These are phyloP conservation scores for Rhynchospora pubera DNA, from an alignment of 176 grass and related monocot species.

Conservation along the genomic window DNA sequence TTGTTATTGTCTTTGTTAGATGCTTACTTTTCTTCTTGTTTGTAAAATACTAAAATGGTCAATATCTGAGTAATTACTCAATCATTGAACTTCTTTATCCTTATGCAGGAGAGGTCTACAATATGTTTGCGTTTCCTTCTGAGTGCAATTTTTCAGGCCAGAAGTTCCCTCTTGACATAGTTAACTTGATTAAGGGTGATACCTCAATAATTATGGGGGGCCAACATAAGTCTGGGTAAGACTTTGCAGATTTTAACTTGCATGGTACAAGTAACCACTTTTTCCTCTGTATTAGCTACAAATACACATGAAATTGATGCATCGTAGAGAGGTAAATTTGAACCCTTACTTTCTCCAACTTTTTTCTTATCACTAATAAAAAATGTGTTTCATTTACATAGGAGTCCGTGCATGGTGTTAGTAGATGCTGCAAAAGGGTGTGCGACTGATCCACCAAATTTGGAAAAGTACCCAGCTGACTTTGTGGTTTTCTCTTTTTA, in stretches of 20 bases:
- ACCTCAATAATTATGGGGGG: constrained; percentile 23
- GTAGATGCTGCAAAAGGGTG: constrained; percentile 99
- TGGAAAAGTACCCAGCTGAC: constrained; percentile 65
- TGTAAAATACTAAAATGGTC: not conserved
- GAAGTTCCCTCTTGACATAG: constrained; percentile 69
- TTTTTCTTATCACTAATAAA: not conserved
- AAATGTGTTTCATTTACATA: constrained; percentile 9
- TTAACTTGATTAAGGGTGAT: constrained; percentile 64
- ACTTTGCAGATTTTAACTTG: not conserved
- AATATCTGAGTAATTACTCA: not conserved
- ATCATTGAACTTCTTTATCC: not conserved
- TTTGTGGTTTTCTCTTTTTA: constrained; percentile 97
- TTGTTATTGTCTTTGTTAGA: not conserved
- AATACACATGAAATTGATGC: not conserved
- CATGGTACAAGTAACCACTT: not conserved
- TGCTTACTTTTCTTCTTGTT: not conserved
- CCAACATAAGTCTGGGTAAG: constrained; percentile 47
- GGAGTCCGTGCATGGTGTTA: constrained; percentile 73
- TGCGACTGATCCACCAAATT: constrained; percentile 79
- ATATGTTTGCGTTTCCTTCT: constrained; percentile 93
- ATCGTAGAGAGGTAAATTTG: not conserved
- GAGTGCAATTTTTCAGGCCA: constrained; percentile 96
- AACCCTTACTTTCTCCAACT: not conserved
- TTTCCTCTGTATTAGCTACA: not conserved
- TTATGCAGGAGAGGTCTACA: constrained; percentile 47